Evolutionary conservation across 1,284 basidiomycete genomes (phyloP), one percentile per base, ranked within the genome.

Genomic region (Coriolopsis trogii): DNA sequence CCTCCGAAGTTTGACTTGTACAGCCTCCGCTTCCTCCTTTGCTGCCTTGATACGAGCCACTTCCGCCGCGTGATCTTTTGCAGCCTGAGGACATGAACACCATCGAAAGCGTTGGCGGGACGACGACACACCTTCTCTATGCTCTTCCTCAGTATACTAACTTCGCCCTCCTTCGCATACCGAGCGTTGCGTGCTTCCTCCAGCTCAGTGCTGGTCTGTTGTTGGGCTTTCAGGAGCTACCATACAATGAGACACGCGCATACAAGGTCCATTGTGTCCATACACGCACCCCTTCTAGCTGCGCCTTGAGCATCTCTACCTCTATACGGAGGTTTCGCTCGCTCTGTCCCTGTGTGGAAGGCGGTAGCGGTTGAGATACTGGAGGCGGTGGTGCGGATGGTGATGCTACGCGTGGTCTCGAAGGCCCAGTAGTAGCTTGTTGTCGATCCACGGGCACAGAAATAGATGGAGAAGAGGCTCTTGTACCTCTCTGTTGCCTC

Each of bases 101-200:
- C 38, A 41, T 37, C 15, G 15, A 23, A 18, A 9, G 23, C 8
- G 21, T 46, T 12, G 18, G 16, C 7, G 12, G 26, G 26, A 46
- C 24, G 31, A 20, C 3, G 16, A 39, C 52, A 28, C 56, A 83
- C 85, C 74, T 81, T 84, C 53, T 85, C 79, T 4, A 84, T 79
- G 30, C 65, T 75, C 58, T 78, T 77, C 46, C 84, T 72, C 49
- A 88, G 61, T 31, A 85, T 77, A 26, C 72, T 74, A 5, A 85
- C 82, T 67, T 88, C 85, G 9, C 85, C 85, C 43, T 82, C 81
- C 60, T 81, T 85, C 4, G 74, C 69, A 21, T 75, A 70, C 44
- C 74, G 77, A 10, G 67, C 70, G 49, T 79, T 74, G 31, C 71
- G 69, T 6, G 81, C 84, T 34, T 75, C 75, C 55, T 76, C 70